phyloP scores from a whole-genome alignment of 352 stramenopile species.

The Pythium biforme region DNA sequence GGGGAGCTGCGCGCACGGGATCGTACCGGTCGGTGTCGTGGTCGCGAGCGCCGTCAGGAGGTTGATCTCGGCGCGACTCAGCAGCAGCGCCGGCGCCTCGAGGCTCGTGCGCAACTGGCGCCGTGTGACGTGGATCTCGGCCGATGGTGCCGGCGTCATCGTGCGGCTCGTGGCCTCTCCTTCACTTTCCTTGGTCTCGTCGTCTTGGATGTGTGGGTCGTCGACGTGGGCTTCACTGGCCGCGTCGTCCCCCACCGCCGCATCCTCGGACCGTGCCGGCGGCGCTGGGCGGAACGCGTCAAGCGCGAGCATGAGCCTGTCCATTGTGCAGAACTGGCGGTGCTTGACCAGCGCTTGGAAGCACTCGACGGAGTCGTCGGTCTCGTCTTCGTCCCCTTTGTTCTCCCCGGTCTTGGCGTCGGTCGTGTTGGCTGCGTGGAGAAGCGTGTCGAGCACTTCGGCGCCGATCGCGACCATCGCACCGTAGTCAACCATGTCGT shows the following conservation, averaged over 20 bases:
- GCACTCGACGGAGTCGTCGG: constrained; percentile 33
- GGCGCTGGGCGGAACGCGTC: constrained; percentile 26
- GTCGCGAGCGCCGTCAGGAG: constrained; percentile 44
- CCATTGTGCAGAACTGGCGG: constrained; percentile 38
- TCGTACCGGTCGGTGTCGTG: constrained; percentile 23
- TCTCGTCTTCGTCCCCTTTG: background rate
- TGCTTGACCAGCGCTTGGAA: constrained; percentile 13
- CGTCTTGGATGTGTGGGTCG: background rate
- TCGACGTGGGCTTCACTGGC: too few species aligned
- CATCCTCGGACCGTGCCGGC: background rate
- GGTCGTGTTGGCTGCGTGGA: constrained; percentile 10
- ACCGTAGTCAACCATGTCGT: constrained; percentile 61
- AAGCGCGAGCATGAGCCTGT: constrained; percentile 40
- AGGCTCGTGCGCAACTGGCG: constrained; percentile 47
- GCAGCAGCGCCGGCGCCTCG: constrained; percentile 50
- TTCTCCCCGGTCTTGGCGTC: constrained; percentile 16
- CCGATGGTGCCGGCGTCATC: background rate
- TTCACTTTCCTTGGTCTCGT: background rate
- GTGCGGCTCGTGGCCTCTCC: background rate
- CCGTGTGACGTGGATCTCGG: constrained; percentile 33
- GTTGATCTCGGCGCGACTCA: constrained; percentile 61
- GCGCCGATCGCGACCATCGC: constrained; percentile 44
- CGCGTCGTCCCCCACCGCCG: too few species aligned
- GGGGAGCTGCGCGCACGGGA: constrained; percentile 39
- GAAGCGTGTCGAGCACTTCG: constrained; percentile 54